Evolutionary conservation across 805 yeast genomes (phyloP), one percentile per base, ranked within the genome.

Genomic region (Yamadazyma olivae): DNA sequence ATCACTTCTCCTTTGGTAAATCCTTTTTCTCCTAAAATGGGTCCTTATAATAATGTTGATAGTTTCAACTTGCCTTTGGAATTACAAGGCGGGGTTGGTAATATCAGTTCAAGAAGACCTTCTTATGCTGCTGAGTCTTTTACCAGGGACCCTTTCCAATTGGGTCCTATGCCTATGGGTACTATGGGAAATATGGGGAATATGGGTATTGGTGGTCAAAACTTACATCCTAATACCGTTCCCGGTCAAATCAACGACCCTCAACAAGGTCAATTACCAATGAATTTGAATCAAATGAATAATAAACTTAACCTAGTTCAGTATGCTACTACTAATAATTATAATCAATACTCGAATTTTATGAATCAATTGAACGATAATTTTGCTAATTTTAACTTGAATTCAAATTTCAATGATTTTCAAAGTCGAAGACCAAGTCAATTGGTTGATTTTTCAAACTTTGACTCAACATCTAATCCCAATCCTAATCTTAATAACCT

Each of bases 51-150:
- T 17, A 13, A 8, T 7, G 7, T 13, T 13, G 67, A 67, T 44
- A 36, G 66, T 27, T 74, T 75, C 53, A 61, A 57, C 41, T 57
- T 79, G 34, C 85, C 86, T 0, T 38, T 63, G 5, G 84, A 79
- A 46, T 62, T 79, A 25, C 83, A 79, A 54, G 84, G 85, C 29
- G 85, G 85, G 0, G 61, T 79, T 2, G 76, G 77, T 19, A 77
- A 66, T 38, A 77, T 80, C 28, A 71, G 75, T 17, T 75, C 83
- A 8, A 70, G 93, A 57, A 72, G 93, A 57, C 88, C 90, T 10
- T 75, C 83, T 36, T 83, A 79, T 52, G 79, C 87, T 9, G 85
- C 89, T 2, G 91, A 81, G 50, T 61, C 74, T 3, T 66, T 76
- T 40, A 74, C 79, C 17, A 59, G 75, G 33, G 50, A 22, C 16